Percentiles rank a stretch among this genome's conserved stretches.
Evolutionary conservation across 495 filamentous ascomycete species (phyloP).

Genomic region (Staphylotrichum tortipilum): DNA sequence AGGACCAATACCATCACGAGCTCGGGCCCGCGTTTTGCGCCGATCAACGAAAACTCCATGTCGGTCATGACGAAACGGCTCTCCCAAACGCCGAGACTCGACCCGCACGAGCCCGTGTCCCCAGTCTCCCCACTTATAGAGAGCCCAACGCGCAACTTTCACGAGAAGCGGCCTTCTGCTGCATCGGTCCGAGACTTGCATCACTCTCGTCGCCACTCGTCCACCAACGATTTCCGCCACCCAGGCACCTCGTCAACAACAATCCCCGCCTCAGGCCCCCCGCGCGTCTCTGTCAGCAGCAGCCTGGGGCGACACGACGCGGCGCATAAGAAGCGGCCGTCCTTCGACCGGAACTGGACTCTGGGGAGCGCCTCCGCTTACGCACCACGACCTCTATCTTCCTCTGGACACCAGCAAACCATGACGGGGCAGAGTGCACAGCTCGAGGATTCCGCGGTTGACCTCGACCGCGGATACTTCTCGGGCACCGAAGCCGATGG

Average conservation of each 20-base stretch:
- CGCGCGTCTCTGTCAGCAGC: conserved; percentile 25
- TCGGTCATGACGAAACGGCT: conserved; percentile 35
- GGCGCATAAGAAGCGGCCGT: conserved; percentile 70
- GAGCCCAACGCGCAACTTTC: conserved; percentile 43
- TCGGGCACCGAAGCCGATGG: conserved; percentile 78
- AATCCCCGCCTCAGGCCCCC: conserved; percentile 19
- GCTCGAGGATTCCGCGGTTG: conserved; percentile 38
- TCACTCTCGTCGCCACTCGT: conserved; percentile 82
- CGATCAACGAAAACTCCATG: conserved; percentile 28
- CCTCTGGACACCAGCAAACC: conserved; percentile 36
- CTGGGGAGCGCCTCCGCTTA: conserved; percentile 47
- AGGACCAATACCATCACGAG: conserved; percentile 62
- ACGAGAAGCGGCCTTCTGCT: conserved; percentile 57
- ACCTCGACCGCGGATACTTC: conserved; percentile 87
- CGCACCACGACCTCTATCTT: conserved; percentile 30
- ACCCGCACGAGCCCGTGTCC: conserved; percentile 29
- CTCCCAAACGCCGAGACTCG: conserved; percentile 37
- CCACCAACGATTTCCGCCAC: conserved; percentile 56
- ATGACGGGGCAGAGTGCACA: conserved; percentile 23
- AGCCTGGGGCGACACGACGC: conserved; percentile 28
- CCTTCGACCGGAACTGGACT: conserved; percentile 87
- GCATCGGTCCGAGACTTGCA: conserved; percentile 77
- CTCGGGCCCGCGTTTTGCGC: conserved; percentile 56
- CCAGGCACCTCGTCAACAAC: conserved; percentile 24
- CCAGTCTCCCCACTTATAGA: conserved; percentile 45